Evolutionary conservation across 2,329 filamentous ascomycete genomes (phyloP), one percentile per base, ranked within the genome.

Genomic region (Hymenoscyphus occultus): DNA sequence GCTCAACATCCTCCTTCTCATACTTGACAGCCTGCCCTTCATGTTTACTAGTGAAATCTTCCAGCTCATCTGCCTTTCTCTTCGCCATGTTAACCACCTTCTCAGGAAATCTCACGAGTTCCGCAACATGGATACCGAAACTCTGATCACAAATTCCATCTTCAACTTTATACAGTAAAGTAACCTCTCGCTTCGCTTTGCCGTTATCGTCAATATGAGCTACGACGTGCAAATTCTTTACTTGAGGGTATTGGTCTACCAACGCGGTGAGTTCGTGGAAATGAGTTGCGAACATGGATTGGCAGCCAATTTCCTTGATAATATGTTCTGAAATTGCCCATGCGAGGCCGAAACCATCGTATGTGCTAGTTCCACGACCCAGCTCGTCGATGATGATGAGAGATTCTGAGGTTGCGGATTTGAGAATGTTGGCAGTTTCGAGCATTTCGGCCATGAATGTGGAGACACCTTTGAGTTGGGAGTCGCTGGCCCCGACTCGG

Each of bases 381-480:
- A 99, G 86, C 77, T 99, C 95, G 77, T 99, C 96, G 71, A 99
- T 97, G 77, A 99, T 98, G 79, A 99, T 98, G 62, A 99, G 85
- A 4, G 92, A 97, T 76, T 99, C 95, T 39, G 90, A 87, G 0
- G 95, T 99, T 1, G 95, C 95, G 0, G 92, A 96, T 80, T 98
- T 98, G 74, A 99, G 88, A 70, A 99, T 99, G 76, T 98, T 98
- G 71, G 95, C 93, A 1, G 95, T 99, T 77, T 99, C 95, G 28
- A 99, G 85, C 95, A 99, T 99, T 80, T 99, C 95, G 1, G 95
- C 95, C 96, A 99, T 99, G 78, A 99, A 99, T 0, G 95, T 99
- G 3, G 92, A 97, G 1, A 99, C 95, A 42, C 95, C 95, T 79
- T 98, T 98, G 68, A 99, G 89, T 77, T 98, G 95, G 6, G 92